Evolutionary conservation across 306 rosid species (phyloP), one percentile per base, ranked within the genome.

Genomic region (Albizia julibrissin): DNA sequence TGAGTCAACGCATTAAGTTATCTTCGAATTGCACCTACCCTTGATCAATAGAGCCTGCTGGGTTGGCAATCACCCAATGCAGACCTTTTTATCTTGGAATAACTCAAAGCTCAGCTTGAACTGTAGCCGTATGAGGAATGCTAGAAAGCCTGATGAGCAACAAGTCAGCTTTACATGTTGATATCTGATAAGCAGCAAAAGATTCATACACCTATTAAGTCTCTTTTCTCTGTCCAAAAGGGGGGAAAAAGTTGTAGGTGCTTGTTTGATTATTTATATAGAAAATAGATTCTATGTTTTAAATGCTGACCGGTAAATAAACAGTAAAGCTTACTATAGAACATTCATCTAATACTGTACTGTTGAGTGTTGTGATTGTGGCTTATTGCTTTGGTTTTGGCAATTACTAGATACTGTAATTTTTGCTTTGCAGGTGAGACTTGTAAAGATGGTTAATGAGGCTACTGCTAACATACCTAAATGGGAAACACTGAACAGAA

Each of bases 401-500:
- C 31, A 42, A 19, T 75, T 84, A 76, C 78, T 80, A 44, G 67
- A 80, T 68, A 58, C 13, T 73, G 31, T 40, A 12, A 31, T 49
- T 56, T 43, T 75, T 81, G 13, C 78, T 80, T 61, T 87, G 88
- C 89, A 93, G 97, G 92, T 83, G 73, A 61, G 89, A 84, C 94
- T 93, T 62, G 97, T 93, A 80, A 89, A 89, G 83, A 84, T 91
- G 97, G 95, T 93, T 18, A 93, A 93, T 54, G 95, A 93, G 82
- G 97, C 97, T 52, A 86, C 93, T 42, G 91, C 91, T 65, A 88
- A 91, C 82, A 85, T 93, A 72, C 93, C 89, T 54, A 88, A 88
- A 70, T 93, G 95, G 97, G 89, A 88, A 46, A 73, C 82, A 9
- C 40, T 83, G 81, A 88, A 79, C 29, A 82, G 87, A 81, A 85